Evolutionary conservation across 805 yeast genomes (phyloP), one percentile per base, ranked within the genome.

Genomic region (Teunomyces funiuensis): DNA sequence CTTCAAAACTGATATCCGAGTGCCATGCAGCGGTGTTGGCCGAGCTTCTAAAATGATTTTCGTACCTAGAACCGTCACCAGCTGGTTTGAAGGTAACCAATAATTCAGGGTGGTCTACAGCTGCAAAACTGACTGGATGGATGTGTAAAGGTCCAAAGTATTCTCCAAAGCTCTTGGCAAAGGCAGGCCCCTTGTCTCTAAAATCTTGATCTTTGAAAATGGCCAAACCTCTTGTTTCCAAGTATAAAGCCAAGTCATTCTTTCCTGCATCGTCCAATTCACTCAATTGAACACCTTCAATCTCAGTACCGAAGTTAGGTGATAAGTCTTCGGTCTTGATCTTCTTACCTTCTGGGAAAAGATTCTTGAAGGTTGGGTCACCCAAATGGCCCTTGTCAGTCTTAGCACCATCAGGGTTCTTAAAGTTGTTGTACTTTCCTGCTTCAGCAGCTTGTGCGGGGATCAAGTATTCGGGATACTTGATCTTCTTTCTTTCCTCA

Each of bases 101-200:
- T 20, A 57, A 43, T 20, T 57, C 62, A 3, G 62, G 62, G 36
- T 49, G 41, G 39, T 48, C 38, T 33, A 53, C 52, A 6, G 59
- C 53, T 7, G 55, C 42, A 39, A 47, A 49, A 16, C 47, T 25
- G 14, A 52, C 57, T 2, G 60, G 62, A 41, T 57, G 62, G 34
- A 55, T 52, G 44, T 57, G 60, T 40, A 57, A 52, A 5, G 62
- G 62, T 9, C 62, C 62, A 43, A 55, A 57, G 43, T 57, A 46
- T 30, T 45, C 43, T 4, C 58, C 60, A 38, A 54, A 57, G 36
- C 54, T 38, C 13, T 43, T 47, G 3, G 55, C 51, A 28, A 54
- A 51, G 4, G 44, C 47, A 8, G 58, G 53, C 13, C 57, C 57
- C 43, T 58, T 56, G 42, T 58, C 61, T 43, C 54, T 50, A 34